Percentiles rank a stretch among this genome's conserved stretches.
Evolutionary conservation across 495 filamentous ascomycete species (phyloP).

Genomic region (Penicillium taxi): DNA sequence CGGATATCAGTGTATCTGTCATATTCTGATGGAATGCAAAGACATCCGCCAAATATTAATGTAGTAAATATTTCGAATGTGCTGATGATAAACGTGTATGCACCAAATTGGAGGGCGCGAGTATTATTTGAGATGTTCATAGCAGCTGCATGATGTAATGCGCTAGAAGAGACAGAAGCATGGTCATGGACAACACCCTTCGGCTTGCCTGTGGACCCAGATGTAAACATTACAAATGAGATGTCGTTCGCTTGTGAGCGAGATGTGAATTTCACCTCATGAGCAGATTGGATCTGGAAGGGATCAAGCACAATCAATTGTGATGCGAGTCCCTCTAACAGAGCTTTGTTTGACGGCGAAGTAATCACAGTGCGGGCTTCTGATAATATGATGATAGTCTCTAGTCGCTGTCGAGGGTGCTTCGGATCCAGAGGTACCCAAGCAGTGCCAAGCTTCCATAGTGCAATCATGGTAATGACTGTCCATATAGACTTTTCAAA

Average conservation of each 20-base stretch:
- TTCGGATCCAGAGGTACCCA: neutral
- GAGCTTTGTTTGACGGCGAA: too few relatives aligned
- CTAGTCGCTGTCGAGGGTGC: neutral
- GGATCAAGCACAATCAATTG: too few relatives aligned
- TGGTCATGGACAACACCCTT: slow-evolving; percentile 1
- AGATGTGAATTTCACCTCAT: too few relatives aligned
- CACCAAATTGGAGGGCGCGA: neutral
- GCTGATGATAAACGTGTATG: neutral
- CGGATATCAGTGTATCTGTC: neutral
- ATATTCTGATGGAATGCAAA: slow-evolving; percentile 1
- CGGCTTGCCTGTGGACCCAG: slow-evolving; percentile 1
- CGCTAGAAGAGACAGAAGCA: neutral
- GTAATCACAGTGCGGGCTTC: too few relatives aligned
- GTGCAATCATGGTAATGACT: neutral
- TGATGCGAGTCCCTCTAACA: too few relatives aligned
- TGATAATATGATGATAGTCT: neutral
- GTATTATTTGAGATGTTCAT: neutral
- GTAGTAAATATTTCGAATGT: neutral
- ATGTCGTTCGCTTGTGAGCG: too few relatives aligned
- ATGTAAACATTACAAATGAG: slow-evolving; percentile 1
- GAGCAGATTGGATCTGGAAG: too few relatives aligned
- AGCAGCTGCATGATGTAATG: neutral
- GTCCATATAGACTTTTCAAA: neutral
- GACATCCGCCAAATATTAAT: neutral
- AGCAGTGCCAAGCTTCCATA: neutral